Evolutionary conservation across 495 filamentous ascomycete species (phyloP).

Genomic region (Poronia punctata): DNA sequence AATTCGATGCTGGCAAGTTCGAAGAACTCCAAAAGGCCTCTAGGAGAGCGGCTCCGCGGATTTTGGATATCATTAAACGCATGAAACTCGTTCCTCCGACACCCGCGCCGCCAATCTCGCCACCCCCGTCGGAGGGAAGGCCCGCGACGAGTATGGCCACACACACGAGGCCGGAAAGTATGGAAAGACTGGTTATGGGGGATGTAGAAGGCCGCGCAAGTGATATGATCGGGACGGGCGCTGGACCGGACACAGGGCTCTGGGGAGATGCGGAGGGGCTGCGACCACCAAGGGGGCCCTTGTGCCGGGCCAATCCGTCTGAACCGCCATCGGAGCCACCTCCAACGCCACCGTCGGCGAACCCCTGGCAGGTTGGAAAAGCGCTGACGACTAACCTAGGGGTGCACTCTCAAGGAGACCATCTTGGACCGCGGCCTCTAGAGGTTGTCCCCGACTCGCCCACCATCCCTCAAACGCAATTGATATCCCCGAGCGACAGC

Average conservation of each 20-base stretch:
- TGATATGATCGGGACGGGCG: slow-evolving; percentile 20
- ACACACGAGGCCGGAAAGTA: slow-evolving; percentile 14
- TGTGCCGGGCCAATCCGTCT: slow-evolving; percentile 20
- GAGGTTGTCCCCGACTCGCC: slow-evolving; percentile 20
- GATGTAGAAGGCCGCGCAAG: slow-evolving; percentile 19
- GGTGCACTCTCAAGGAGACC: slow-evolving; percentile 18
- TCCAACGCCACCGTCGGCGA: slow-evolving; percentile 11
- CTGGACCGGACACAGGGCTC: slow-evolving; percentile 21
- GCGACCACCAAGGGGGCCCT: slow-evolving; percentile 7
- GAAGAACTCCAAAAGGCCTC: slow-evolving; percentile 30
- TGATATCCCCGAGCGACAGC: slow-evolving; percentile 14
- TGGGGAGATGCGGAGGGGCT: slow-evolving; percentile 9
- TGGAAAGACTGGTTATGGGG: slow-evolving; percentile 18
- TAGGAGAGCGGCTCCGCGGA: slow-evolving; percentile 29
- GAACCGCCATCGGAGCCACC: slow-evolving; percentile 23
- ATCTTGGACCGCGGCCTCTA: slow-evolving; percentile 18
- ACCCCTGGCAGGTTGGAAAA: slow-evolving; percentile 18
- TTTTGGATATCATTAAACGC: slow-evolving; percentile 30
- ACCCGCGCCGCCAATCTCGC: slow-evolving; percentile 9
- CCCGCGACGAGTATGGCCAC: slow-evolving; percentile 18
- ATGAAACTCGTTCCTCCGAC: slow-evolving; percentile 33
- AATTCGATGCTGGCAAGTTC: slow-evolving; percentile 33
- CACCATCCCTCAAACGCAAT: slow-evolving; percentile 23
- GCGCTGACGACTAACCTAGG: slow-evolving; percentile 19
- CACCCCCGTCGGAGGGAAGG: slow-evolving; percentile 13